Base-by-base conservation (phyloP, 225 moss, liverwort and hornwort species). In the Polytrichum commune region DNA sequence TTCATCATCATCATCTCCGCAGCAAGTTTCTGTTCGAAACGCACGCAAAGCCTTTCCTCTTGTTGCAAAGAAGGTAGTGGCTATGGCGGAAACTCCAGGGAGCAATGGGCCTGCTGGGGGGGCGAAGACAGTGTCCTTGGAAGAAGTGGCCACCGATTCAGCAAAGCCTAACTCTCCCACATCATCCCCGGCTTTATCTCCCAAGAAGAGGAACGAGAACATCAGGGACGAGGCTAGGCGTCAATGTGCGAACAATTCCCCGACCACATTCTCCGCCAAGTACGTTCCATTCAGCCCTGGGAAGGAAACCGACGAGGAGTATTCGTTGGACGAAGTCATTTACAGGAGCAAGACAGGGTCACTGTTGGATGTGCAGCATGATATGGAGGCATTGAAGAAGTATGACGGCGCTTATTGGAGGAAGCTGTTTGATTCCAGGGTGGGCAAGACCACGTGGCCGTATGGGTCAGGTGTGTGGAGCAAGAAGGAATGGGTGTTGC, bases 401-500 rank as follows among this genome's bases (percentile, higher is more conserved):
- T 83, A 78, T 0, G 87, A 87, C 66, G 87, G 87, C 8, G 78
- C 74, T 0, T 87, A 87, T 27, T 87, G 87, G 87, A 81, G 81
- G 65, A 87, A 79, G 76, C 64, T 87, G 16, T 87, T 87, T 29
- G 87, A 87, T 67, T 87, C 87, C 68, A 78, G 87, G 18, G 87
- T 87, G 1, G 87, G 87, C 20, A 87, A 87, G 79, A 87, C 87
- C 19, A 87, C 81, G 1, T 87, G 87, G 87, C 87, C 87, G 9
- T 87, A 87, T 55, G 87, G 87, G 25, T 87, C 87, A 0, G 87
- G 87, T 1, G 87, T 87, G 2, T 87, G 87, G 87, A 87, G 87
- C 72, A 87, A 87, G 83, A 87, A 87, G 81, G 87, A 87, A 67
- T 87, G 87, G 87, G 87, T 87, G 78, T 70, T 87, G 79, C 87